A percentile compares a stretch with the other conserved stretches of the same genome.
These are phyloP conservation scores for Nemania sp. DNA, from an alignment of 2,329 filamentous ascomycete genomes.

Conservation along the genomic window DNA sequence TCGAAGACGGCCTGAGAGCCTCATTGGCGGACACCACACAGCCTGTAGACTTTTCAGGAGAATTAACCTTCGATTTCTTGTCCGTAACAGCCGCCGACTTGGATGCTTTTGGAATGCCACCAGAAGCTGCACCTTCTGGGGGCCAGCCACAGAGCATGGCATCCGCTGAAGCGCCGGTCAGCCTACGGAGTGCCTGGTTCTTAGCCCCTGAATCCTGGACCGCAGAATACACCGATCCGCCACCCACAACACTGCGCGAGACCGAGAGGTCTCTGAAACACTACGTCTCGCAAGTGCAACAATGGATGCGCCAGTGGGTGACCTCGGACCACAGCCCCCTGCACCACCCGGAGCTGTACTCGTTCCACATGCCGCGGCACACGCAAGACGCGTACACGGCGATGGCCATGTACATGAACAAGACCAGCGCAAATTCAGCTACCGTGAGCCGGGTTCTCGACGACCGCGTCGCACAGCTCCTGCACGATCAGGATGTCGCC, in stretches of 20 bases:
- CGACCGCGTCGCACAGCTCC: slow-evolving; percentile 31
- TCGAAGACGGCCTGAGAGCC: not conserved
- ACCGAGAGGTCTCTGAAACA: slow-evolving; percentile 30
- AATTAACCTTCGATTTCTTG: slow-evolving; percentile 4
- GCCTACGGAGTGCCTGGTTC: slow-evolving; percentile 25
- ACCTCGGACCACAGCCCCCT: slow-evolving; percentile 29
- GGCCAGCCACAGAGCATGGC: not conserved
- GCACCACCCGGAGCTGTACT: slow-evolving; percentile 33
- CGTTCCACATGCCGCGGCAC: slow-evolving; percentile 31
- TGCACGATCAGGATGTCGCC: slow-evolving; percentile 30
- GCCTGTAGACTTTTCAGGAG: not conserved
- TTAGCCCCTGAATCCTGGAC: slow-evolving; percentile 27
- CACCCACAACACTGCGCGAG: slow-evolving; percentile 2
- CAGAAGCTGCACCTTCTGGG: not conserved
- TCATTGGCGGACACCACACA: not conserved
- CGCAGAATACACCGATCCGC: slow-evolving; percentile 26
- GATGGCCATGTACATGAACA: slow-evolving; percentile 28
- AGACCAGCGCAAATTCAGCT: slow-evolving; percentile 22
- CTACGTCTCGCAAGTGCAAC: slow-evolving; percentile 32
- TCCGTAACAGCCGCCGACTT: slow-evolving; percentile 4
- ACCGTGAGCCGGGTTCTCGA: slow-evolving; percentile 31
- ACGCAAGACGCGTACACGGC: slow-evolving; percentile 36
- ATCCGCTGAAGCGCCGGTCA: not conserved
- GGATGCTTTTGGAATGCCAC: not conserved
- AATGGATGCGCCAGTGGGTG: slow-evolving; percentile 34